These are phyloP conservation scores for Eucommia ulmoides DNA, from an alignment of 257 asterid genomes.

Conservation along the genomic window DNA sequence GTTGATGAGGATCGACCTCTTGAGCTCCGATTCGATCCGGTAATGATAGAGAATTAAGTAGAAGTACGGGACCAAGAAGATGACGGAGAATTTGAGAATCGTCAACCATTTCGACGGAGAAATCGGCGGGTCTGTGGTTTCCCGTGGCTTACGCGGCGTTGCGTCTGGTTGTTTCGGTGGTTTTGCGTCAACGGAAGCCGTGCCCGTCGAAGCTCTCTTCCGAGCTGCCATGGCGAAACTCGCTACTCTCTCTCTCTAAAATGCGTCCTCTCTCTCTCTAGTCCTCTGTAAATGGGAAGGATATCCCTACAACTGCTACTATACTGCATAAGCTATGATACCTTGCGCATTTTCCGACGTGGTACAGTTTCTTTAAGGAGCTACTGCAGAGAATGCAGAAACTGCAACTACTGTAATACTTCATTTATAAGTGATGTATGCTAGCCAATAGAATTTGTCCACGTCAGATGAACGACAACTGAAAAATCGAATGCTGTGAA, in stretches of 20 bases:
- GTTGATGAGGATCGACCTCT: slow-evolving; percentile 47
- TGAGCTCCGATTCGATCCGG: slow-evolving; percentile 46
- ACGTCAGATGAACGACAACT: no score
- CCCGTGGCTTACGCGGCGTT: slow-evolving; percentile 10
- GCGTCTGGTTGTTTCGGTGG: slow-evolving; percentile 18
- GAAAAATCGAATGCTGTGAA: no score
- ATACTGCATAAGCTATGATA: no score
- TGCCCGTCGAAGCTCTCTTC: slow-evolving; percentile 32
- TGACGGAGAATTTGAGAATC: slow-evolving; percentile 29
- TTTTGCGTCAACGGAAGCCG: slow-evolving; percentile 7
- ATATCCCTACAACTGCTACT: no score
- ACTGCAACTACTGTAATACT: no score
- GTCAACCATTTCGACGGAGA: slow-evolving; percentile 46
- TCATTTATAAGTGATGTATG: no score
- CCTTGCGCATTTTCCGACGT: no score
- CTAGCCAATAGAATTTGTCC: no score
- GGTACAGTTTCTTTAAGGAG: no score
- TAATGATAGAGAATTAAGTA: slow-evolving; percentile 48
- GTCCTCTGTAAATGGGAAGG: neutral
- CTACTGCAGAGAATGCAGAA: no score
- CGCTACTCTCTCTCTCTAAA: neutral
- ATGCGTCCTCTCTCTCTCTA: neutral
- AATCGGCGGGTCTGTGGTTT: slow-evolving; percentile 30
- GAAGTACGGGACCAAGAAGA: slow-evolving; percentile 52
- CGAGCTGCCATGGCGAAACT: slow-evolving; percentile 39